Evolutionary conservation across 192 early-diverging fungal genomes (phyloP).

Genomic region (Haplosporangium gracile): DNA sequence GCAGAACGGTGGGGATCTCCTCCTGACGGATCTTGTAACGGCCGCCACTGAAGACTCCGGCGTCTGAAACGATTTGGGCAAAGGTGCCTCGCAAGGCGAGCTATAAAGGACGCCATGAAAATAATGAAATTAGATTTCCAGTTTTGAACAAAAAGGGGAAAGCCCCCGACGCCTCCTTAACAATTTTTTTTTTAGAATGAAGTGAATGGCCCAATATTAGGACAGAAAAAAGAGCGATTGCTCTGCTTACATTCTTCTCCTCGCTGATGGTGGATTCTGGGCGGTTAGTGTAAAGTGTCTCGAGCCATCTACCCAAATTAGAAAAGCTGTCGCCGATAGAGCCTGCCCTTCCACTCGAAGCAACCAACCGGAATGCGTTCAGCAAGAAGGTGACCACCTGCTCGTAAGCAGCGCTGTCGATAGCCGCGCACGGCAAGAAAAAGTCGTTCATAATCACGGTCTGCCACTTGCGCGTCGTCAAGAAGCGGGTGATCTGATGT

Average conservation of each 20-base stretch:
- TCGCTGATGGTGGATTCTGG: slow-evolving; percentile 13
- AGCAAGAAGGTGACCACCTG: slow-evolving; percentile 50
- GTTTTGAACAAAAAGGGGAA: neutral
- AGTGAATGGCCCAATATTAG: neutral
- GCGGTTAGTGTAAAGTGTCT: slow-evolving; percentile 37
- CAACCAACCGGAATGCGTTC: slow-evolving; percentile 46
- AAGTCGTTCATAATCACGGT: slow-evolving; percentile 60
- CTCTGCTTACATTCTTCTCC: slow-evolving; percentile 25
- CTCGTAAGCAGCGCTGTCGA: slow-evolving; percentile 56
- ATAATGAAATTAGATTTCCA: neutral
- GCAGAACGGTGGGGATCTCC: slow-evolving; percentile 32
- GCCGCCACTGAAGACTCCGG: slow-evolving; percentile 30
- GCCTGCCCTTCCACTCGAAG: slow-evolving; percentile 46
- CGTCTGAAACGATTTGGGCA: slow-evolving; percentile 35
- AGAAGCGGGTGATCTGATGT: slow-evolving; percentile 45
- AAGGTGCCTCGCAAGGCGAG: slow-evolving; percentile 17
- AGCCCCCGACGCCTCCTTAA: neutral
- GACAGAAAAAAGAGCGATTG: neutral
- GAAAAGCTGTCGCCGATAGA: slow-evolving; percentile 38
- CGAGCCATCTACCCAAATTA: slow-evolving; percentile 38
- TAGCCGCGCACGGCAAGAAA: slow-evolving; percentile 48
- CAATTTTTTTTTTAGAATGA: neutral
- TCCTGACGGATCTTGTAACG: slow-evolving; percentile 43
- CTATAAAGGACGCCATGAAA: slow-evolving; percentile 1
- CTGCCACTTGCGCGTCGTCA: slow-evolving; percentile 54